Conservation (phyloP, 371 early-diverging fungal genomes). For the Mucor lusitanicus region DNA sequence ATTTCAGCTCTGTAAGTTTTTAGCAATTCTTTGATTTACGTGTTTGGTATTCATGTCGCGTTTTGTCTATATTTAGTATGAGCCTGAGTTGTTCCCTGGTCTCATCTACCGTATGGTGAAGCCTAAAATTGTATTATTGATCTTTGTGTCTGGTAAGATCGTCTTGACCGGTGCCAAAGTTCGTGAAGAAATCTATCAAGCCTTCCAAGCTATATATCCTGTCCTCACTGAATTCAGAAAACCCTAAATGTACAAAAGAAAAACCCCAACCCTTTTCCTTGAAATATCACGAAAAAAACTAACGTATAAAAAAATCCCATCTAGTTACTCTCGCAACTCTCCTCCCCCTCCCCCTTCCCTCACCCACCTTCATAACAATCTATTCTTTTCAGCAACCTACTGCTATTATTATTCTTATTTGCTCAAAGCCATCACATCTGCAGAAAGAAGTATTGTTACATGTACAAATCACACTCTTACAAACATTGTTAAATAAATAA, state of each 20-base stretch:
- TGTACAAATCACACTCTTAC: neutral
- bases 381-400: neutral
- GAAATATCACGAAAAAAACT: neutral
- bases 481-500: neutral
- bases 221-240: constrained; percentile 93
- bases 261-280: neutral
- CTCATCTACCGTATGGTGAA: constrained; percentile 99
- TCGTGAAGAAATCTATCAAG: constrained; percentile 99
- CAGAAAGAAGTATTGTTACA: neutral
- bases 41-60: neutral
- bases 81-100: constrained; percentile 99
- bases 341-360: too few relatives aligned
- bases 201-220: constrained; percentile 99
- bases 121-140: constrained; percentile 99
- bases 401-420: neutral
- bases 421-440: neutral
- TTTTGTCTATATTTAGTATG: constrained; percentile 73
- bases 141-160: constrained; percentile 99
- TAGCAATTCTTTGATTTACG: neutral
- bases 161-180: constrained; percentile 99
- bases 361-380: neutral
- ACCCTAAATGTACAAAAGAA: constrained; percentile 51
- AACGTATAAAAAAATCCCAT: neutral
- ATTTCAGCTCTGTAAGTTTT: constrained; percentile 91
- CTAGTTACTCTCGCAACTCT: neutral